phyloP scores from a whole-genome alignment of 2,329 filamentous ascomycete species.

The Fusarium nisikadoi region DNA sequence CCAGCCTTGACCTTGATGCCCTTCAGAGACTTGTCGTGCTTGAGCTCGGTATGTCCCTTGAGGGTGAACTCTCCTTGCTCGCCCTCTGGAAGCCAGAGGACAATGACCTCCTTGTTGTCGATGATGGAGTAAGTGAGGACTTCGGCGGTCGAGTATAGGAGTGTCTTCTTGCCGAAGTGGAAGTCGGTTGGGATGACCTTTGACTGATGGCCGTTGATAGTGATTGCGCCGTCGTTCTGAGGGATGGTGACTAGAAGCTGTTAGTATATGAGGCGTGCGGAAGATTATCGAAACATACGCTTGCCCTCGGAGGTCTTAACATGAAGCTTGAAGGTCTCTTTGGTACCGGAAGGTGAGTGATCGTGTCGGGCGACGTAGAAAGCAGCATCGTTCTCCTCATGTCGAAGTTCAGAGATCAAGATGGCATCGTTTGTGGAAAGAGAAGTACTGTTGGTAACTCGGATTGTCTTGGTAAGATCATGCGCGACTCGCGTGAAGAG shows the following conservation, averaged over 20 bases:
- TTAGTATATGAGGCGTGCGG: not conserved
- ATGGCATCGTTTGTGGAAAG: constrained; percentile 61
- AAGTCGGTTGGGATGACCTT: constrained; percentile 73
- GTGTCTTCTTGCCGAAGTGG: constrained; percentile 59
- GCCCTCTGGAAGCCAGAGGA: constrained; percentile 64
- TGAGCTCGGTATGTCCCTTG: constrained; percentile 45
- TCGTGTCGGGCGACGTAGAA: constrained; percentile 70
- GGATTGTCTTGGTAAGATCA: constrained; percentile 66
- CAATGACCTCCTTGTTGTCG: constrained; percentile 59
- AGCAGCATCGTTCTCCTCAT: constrained; percentile 64
- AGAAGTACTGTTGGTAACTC: constrained; percentile 49
- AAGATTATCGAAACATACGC: not conserved
- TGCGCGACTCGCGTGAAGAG: constrained; percentile 63
- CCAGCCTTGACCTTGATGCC: constrained; percentile 54
- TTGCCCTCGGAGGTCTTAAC: constrained; percentile 66
- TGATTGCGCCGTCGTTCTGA: constrained; percentile 57
- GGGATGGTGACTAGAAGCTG: constrained; percentile 58
- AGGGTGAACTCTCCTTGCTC: constrained; percentile 66
- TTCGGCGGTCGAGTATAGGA: constrained; percentile 67
- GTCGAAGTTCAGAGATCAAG: constrained; percentile 65
- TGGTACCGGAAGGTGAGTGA: constrained; percentile 61
- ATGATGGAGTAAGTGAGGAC: constrained; percentile 62
- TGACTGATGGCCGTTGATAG: constrained; percentile 69
- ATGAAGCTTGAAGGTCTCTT: constrained; percentile 64
- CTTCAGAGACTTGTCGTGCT: constrained; percentile 47